phyloP scores from a whole-genome alignment of 805 yeast genomes.

The Saccharomycopsis vini region DNA sequence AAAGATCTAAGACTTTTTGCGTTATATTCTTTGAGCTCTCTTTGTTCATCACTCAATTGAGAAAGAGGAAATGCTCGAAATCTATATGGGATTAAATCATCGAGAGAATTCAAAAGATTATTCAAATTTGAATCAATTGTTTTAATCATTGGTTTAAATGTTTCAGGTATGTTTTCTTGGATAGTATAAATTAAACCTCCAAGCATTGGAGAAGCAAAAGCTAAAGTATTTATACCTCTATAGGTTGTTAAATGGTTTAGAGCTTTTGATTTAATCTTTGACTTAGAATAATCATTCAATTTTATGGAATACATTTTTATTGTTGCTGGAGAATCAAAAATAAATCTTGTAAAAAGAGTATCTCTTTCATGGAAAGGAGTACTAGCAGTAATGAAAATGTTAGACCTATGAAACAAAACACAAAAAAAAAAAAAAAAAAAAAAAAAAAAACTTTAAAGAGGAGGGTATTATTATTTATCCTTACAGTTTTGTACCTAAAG shows the following conservation, averaged over 20 bases:
- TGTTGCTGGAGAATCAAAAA: slow-evolving; percentile 10
- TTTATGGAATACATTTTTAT: slow-evolving; percentile 1
- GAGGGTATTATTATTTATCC: too few species aligned
- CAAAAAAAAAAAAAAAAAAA: too few species aligned
- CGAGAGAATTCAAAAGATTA: slow-evolving; percentile 6
- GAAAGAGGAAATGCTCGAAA: slow-evolving; percentile 12
- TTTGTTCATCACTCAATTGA: slow-evolving; percentile 9
- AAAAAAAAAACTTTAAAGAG: too few species aligned
- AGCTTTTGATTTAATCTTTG: slow-evolving; percentile 5
- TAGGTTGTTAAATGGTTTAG: slow-evolving; percentile 14
- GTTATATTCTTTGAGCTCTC: not conserved
- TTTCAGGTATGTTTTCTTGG: slow-evolving; percentile 5
- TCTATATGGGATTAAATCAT: slow-evolving; percentile 8
- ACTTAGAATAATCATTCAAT: slow-evolving; percentile 9
- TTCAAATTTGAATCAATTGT: slow-evolving; percentile 2
- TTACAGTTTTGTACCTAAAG: too few species aligned
- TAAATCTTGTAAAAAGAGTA: not conserved
- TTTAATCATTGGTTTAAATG: slow-evolving; percentile 3
- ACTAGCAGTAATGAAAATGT: too few species aligned
- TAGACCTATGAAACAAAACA: too few species aligned
- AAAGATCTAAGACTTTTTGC: not conserved
- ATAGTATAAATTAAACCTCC: not conserved
- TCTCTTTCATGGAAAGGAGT: not conserved
- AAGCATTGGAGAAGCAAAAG: slow-evolving; percentile 1
- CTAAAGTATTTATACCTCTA: not conserved